Base-by-base conservation (phyloP, 148 eudicot genomes). In the Rhododendron ferrugineum region DNA sequence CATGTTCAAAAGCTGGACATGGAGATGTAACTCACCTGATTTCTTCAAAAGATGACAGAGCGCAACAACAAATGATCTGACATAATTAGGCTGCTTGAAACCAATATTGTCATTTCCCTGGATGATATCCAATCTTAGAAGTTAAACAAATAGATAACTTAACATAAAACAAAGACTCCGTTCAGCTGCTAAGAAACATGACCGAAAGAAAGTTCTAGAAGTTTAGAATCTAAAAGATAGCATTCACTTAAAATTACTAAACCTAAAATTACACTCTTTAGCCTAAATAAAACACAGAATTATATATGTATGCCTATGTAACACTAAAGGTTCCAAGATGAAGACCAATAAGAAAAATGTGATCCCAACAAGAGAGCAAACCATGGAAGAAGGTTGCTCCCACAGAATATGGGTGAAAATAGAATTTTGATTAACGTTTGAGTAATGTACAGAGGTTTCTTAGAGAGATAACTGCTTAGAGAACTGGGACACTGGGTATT, bases 1-100 rank as follows among this genome's bases (percentile, higher is more conserved):
- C 72, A 2, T 64, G 8, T 32, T 37, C 37, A 14, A 80, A 22
- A 80, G 37, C 87, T 70, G 84, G 42, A 83, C 20, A 49, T 22
- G 16, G 54, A 28, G 28, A 11, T 44, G 22, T 47, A 84, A 83
- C 93, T 83, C 79, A 93, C 98, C 97, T 14, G 90, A 88, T 85
- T 90, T 95, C 92, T 92, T 95, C 46, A 95, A 78, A 47, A 97
- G 93, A 86, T 95, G 93, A 68, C 89, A 94, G n/a, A 92, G 87
- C 46, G 96, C 95, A 75, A 89, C 86, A 80, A 92, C 88, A 86
- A 86, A 92, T 26, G 98, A 90, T 13, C 87, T 84, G 58, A 97
- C 70, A 80, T 83, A 89, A 40, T 87, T 84, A 79, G 89, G 86
- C 79, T 88, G 85, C 83, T 91, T 93, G 0, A 88, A 68, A 50